Evolutionary conservation across 106 monocot genomes (phyloP).

Genomic region (Dioscorea zingiberensis): DNA sequence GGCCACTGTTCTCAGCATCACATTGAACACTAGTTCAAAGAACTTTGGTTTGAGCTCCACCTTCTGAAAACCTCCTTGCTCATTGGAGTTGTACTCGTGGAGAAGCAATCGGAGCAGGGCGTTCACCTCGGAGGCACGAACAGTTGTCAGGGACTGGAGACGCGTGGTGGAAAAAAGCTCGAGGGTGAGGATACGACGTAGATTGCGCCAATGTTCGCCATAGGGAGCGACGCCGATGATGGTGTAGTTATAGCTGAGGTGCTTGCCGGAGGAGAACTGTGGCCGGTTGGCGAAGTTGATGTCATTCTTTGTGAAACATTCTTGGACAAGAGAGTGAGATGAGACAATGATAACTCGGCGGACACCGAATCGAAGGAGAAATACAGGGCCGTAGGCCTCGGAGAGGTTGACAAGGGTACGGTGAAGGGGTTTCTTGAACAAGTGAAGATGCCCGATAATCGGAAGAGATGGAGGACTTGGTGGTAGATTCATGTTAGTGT

Average conservation of each 20-base stretch:
- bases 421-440: constrained; percentile 27
- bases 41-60: constrained; percentile 7
- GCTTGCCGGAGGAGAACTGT: constrained; percentile 1
- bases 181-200: constrained; percentile 22
- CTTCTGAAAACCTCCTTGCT: not conserved
- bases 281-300: constrained; percentile 31
- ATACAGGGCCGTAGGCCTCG: constrained; percentile 15
- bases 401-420: constrained; percentile 24
- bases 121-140: constrained; percentile 3
- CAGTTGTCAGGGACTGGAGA: not conserved
- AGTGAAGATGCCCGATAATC: constrained; percentile 29
- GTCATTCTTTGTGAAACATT: constrained; percentile 32
- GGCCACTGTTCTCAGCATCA: constrained; percentile 2
- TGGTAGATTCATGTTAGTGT: constrained; percentile 1
- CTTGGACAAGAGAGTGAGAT: constrained; percentile 22
- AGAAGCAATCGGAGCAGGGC: constrained; percentile 6
- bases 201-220: constrained; percentile 25
- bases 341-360: constrained; percentile 29
- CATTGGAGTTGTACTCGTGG: not conserved
- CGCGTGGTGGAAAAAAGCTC: constrained; percentile 16
- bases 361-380: constrained; percentile 36
- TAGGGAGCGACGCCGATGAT: constrained; percentile 9
- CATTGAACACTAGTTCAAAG: constrained; percentile 9
- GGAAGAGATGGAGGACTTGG: constrained; percentile 10
- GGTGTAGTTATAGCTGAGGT: constrained; percentile 12